Percentiles rank a stretch among this genome's conserved stretches.
Evolutionary conservation across 495 filamentous ascomycete genomes (phyloP).

Genomic region (Aspergillus ellipticus): DNA sequence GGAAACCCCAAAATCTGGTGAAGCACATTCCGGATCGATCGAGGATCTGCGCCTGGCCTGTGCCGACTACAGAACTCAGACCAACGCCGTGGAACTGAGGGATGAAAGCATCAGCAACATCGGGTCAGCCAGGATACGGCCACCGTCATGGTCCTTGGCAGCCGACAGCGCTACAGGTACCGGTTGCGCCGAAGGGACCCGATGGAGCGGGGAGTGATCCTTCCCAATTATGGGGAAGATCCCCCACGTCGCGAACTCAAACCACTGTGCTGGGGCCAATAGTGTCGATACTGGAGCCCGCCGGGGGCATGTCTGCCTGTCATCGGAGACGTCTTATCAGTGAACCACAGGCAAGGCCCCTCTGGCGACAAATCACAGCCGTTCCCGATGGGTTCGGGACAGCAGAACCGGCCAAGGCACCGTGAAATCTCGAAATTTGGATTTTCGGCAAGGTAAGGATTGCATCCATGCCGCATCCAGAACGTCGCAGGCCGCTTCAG

Average conservation of each 20-base stretch:
- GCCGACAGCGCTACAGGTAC: background rate
- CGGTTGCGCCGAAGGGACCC: background rate
- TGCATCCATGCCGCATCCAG: background rate
- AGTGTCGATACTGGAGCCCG: background rate
- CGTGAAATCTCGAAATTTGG: background rate
- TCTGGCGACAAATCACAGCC: background rate
- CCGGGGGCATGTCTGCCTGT: background rate
- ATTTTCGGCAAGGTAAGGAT: background rate
- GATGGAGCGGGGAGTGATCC: background rate
- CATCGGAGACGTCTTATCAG: background rate
- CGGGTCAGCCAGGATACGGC: background rate
- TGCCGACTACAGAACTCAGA: background rate
- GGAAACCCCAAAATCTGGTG: background rate
- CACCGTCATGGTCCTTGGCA: background rate
- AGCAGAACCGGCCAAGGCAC: background rate
- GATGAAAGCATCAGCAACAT: background rate
- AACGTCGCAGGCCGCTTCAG: background rate
- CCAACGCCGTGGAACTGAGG: background rate
- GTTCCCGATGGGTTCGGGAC: background rate
- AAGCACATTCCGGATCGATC: background rate
- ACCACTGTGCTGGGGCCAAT: background rate
- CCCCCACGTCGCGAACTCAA: background rate
- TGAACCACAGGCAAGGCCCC: background rate
- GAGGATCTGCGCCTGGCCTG: background rate
- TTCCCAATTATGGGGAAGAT: background rate